These are phyloP conservation scores for Puccinia novopanici DNA, from an alignment of 1,284 basidiomycete genomes.

Conservation along the genomic window DNA sequence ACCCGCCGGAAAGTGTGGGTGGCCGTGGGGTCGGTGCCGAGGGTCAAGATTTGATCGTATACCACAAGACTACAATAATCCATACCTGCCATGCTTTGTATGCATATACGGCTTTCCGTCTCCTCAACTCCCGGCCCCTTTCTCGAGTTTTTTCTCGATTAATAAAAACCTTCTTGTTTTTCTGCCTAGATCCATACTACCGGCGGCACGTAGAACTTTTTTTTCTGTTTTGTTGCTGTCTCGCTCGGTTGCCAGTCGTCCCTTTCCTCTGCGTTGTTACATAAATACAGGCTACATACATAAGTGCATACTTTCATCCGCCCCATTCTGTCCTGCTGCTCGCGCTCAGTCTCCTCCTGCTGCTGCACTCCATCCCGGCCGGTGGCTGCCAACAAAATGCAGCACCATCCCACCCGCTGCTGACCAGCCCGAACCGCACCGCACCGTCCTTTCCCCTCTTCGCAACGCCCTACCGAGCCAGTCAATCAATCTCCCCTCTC, in stretches of 20 bases:
- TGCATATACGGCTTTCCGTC: background rate
- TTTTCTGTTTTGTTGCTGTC: background rate
- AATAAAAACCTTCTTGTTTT: background rate
- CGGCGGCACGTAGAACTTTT: background rate
- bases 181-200: background rate
- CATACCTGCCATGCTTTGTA: background rate
- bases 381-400: slow-evolving; percentile 34
- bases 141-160: background rate
- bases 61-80: too few species aligned
- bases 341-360: slow-evolving; percentile 18
- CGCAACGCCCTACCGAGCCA: slow-evolving; percentile 43
- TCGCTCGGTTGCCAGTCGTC: slow-evolving; percentile 40
- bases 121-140: background rate
- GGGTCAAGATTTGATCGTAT: too few species aligned
- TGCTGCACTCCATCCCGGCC: slow-evolving; percentile 16
- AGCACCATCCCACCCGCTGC: slow-evolving; percentile 32
- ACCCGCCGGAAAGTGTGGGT: background rate
- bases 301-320: background rate
- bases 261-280: slow-evolving; percentile 22
- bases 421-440: slow-evolving; percentile 23
- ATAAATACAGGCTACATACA: too few species aligned
- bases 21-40: slow-evolving; percentile 2
- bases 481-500: slow-evolving; percentile 14
- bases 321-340: slow-evolving; percentile 12
- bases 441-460: slow-evolving; percentile 38